Conservation (phyloP, 225 moss, liverwort and hornwort genomes). For the Sphagnum contortum region DNA sequence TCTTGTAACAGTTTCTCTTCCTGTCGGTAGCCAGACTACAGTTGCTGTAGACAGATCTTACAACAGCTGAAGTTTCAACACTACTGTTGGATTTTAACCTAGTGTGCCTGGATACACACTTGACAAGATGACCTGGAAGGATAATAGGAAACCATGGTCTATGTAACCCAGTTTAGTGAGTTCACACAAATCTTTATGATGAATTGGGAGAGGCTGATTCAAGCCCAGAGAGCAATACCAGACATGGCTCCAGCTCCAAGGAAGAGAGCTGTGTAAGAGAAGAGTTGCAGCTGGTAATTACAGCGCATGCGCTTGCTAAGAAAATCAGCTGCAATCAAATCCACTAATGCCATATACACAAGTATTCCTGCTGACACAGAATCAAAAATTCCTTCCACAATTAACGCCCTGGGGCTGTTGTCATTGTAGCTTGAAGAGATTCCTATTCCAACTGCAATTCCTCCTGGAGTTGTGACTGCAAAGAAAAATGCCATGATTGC, state of each 20-base stretch:
- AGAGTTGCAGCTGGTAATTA: slow-evolving; percentile 38
- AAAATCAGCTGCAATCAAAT: slow-evolving; percentile 73
- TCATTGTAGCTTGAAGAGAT: slow-evolving; percentile 49
- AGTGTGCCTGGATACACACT: too few species aligned
- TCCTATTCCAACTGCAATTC: slow-evolving; percentile 66
- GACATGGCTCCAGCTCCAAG: slow-evolving; percentile 65
- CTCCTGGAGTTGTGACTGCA: slow-evolving; percentile 67
- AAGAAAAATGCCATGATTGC: slow-evolving; percentile 59
- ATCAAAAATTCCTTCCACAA: slow-evolving; percentile 73
- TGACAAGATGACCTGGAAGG: too few species aligned
- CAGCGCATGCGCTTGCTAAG: slow-evolving; percentile 47
- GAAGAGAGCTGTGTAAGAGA: slow-evolving; percentile 46
- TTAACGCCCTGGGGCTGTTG: slow-evolving; percentile 32
- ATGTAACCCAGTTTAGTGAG: too few species aligned
- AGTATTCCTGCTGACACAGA: slow-evolving; percentile 80
- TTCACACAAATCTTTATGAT: too few species aligned
- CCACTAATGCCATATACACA: slow-evolving; percentile 82
- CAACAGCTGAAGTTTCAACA: too few species aligned
- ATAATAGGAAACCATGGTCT: too few species aligned
- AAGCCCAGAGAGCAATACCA: slow-evolving; percentile 79
- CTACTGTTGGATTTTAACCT: too few species aligned
- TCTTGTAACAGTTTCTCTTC: too few species aligned
- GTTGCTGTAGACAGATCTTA: too few species aligned
- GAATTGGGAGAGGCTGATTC: slow-evolving; percentile 3
- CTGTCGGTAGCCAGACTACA: too few species aligned